Evolutionary conservation across 2,329 filamentous ascomycete species (phyloP), one percentile per base, ranked within the genome.

Genomic region (Sarocladiaceae sp.): DNA sequence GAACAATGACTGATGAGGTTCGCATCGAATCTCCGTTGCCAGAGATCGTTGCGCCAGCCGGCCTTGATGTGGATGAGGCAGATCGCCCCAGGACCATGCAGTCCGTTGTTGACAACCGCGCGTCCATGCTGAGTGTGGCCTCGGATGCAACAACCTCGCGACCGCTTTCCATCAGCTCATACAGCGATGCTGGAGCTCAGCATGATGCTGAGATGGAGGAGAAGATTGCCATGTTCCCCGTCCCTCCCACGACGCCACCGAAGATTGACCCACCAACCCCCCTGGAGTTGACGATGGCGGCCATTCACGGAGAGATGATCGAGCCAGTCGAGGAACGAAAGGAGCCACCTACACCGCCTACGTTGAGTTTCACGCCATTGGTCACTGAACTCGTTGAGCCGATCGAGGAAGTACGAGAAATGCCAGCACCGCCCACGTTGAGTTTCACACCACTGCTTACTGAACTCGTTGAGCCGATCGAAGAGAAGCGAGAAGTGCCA

Each of bases 1-100:
- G 76, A 23, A 78, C 76, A 59, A 83, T 86, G 77, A 85, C 82
- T 0, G 82, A 86, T 57, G 58, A 52, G 20, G 50, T 47, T 17
- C 23, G 39, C 26, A 35, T 28, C 23, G 22, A 20, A 5, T 33
- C 29, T 11, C 44, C 25, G 7, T 17, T 48, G 44, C 44, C 44
- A 22, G 44, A 48, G n/a, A 20, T 48, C n/a, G 20, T 33, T 7
- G 11, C 44, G 6, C 44, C 26, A 7, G 23, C 23, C 15, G n/a
- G 15, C 10, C 65, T 62, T 52, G 64, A 63, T 13, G 57, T 63
- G 7, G 58, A 60, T 35, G 48, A 58, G 6, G 20, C 37, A 8
- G 61, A 64, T 12, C 67, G 74, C 15, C 72, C 72, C 7, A 60
- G 64, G 42, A 74, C 77, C 1, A 67, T 71, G 66, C 66, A 66